phyloP scores from a whole-genome alignment of 192 early-diverging fungal genomes.

The Rhizoclosmatium sp. region DNA sequence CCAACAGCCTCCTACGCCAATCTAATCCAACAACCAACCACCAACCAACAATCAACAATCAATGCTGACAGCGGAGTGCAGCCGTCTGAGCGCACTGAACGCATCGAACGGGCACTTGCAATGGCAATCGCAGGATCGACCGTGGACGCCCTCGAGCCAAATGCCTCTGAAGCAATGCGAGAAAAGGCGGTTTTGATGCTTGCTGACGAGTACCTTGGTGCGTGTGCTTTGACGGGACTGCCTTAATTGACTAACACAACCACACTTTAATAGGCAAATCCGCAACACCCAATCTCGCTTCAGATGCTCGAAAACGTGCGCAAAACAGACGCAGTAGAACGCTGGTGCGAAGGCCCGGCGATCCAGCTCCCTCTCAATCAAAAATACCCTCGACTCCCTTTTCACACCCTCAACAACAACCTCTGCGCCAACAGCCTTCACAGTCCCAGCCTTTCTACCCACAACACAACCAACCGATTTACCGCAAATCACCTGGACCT shows the following conservation, averaged over 20 bases:
- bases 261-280: conserved; percentile 9
- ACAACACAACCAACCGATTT: not conserved
- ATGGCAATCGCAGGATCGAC: conserved; percentile 40
- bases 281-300: conserved; percentile 37
- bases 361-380: not conserved
- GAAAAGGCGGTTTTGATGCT: conserved; percentile 47
- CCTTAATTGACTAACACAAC: not conserved
- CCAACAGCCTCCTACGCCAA: not conserved
- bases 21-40: not conserved
- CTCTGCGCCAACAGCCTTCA: not conserved
- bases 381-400: not conserved
- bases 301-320: conserved; percentile 33
- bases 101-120: conserved; percentile 44
- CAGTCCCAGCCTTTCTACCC: not conserved
- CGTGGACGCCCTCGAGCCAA: conserved; percentile 50
- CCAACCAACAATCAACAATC: not conserved
- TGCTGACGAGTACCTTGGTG: conserved; percentile 48
- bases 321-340: conserved; percentile 21
- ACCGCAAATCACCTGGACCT: not conserved
- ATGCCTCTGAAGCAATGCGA: conserved; percentile 43
- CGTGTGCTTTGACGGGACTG: not conserved
- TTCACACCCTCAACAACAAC: not conserved
- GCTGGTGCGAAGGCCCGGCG: conserved; percentile 22
- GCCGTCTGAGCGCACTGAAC: conserved; percentile 39
- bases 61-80: not conserved